These are phyloP conservation scores for Arthrobotrys pseudoclavata DNA, from an alignment of 2,329 filamentous ascomycete genomes.

Conservation along the genomic window DNA sequence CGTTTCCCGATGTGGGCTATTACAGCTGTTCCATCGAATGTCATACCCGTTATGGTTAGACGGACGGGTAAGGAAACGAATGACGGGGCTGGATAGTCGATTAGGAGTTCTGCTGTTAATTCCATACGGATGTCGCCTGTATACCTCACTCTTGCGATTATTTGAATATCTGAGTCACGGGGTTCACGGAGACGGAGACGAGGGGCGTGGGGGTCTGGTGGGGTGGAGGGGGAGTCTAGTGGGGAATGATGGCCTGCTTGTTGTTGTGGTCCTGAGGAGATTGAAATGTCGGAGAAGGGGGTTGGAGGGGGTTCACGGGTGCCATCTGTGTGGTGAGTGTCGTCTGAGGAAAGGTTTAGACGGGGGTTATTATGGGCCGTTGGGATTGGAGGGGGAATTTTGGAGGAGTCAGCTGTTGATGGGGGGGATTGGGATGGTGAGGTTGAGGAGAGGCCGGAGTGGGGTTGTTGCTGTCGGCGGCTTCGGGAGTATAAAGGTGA, in stretches of 20 bases:
- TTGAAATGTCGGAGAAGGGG: slow-evolving; percentile 57
- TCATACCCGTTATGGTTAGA: slow-evolving; percentile 92
- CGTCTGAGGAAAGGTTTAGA: slow-evolving; percentile 49
- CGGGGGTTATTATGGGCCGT: slow-evolving; percentile 45
- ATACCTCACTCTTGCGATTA: slow-evolving; percentile 91
- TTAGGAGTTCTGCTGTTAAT: slow-evolving; percentile 91
- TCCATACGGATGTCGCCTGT: slow-evolving; percentile 87
- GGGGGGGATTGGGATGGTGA: slow-evolving; percentile 62
- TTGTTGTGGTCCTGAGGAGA: slow-evolving; percentile 39
- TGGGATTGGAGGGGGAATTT: slow-evolving; percentile 55
- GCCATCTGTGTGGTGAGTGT: slow-evolving; percentile 58
- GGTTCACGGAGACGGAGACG: slow-evolving; percentile 77
- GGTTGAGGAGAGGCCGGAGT: slow-evolving; percentile 57
- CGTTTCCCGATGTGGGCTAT: slow-evolving; percentile 89
- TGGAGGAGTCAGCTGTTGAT: slow-evolving; percentile 61
- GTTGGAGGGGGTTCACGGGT: slow-evolving; percentile 55
- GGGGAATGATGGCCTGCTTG: slow-evolving; percentile 40
- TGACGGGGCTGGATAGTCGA: slow-evolving; percentile 98
- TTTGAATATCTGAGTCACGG: slow-evolving; percentile 87
- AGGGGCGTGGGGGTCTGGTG: slow-evolving; percentile 64
- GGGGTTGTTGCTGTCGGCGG: slow-evolving; percentile 39
- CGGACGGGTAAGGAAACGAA: slow-evolving; percentile 96
- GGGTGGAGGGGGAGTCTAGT: slow-evolving; percentile 45
- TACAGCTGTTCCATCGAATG: slow-evolving; percentile 94
- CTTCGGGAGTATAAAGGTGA: slow-evolving; percentile 38